Evolutionary conservation across 306 rosid species (phyloP), one percentile per base, ranked within the genome.

Genomic region (Gynostemma pentaphyllum): DNA sequence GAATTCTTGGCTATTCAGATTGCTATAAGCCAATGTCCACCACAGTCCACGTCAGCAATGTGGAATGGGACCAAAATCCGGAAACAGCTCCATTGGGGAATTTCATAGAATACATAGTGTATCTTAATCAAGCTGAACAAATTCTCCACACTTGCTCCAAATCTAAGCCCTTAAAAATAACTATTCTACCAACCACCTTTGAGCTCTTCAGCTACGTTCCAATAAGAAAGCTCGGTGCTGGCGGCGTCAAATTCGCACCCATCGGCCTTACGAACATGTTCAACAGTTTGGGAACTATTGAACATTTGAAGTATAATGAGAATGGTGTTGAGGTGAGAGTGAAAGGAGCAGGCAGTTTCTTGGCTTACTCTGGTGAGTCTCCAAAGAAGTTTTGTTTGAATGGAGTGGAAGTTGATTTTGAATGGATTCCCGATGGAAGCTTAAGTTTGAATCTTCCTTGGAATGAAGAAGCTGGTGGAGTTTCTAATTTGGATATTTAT

Each of bases 41-140:
- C 32, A 62, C 81, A 59, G 63, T 87, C 10, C 95, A 85, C 73
- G 86, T 83, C 15, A 50, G 37, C 16, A 89, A 91, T 41, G 69
- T 91, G 21, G 96, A 91, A 74, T 91, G 96, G 96, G 83, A 85
- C 66, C 95, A 88, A 64, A 83, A 81, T 56, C 26, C 18, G 45
- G 95, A 87, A 78, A 70, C 86, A 65, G 21, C 75, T 0, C 69
- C 74, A 40, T 67, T 91, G 78, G 91, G 81, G 0, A 19, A 76
- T 49, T 87, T 85, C 29, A 73, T 82, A 54, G 92, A 85, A 41
- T 91, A 85, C 36, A 64, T 72, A 16, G 89, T 85, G 36, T 79
- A 83, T 57, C 75, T 73, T 45, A 73, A 73, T 64, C 79, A 88
- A 45, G 76, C 87, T 9, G 67, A 62, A 26, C 79, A 78, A 29